phyloP scores from a whole-genome alignment of 176 grass and related monocot genomes.

The Rhynchospora breviuscula region DNA sequence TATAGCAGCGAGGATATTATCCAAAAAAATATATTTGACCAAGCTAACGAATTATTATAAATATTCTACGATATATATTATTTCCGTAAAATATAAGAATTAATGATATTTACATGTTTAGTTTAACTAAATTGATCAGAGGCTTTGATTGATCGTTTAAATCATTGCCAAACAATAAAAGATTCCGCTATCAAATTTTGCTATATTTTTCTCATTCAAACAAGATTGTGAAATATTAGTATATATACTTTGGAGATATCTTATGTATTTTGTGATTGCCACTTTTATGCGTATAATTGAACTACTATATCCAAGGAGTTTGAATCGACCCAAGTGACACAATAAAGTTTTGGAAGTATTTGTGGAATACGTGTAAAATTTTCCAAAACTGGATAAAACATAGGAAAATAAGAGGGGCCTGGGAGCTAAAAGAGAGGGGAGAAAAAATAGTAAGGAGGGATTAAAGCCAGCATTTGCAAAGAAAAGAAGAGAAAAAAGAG shows the following conservation, averaged over 20 bases:
- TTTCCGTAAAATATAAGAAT: too few relatives aligned
- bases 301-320: not conserved
- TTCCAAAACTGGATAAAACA: slow-evolving; percentile 7
- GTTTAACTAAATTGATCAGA: too few relatives aligned
- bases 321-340: not conserved
- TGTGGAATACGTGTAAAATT: slow-evolving; percentile 13
- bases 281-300: not conserved
- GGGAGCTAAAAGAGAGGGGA: not conserved
- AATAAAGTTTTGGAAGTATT: slow-evolving; percentile 4
- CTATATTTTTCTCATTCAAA: not conserved
- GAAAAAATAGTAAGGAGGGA: slow-evolving; percentile 19
- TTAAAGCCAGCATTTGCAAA: slow-evolving; percentile 14
- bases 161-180: too few relatives aligned
- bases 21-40: not conserved
- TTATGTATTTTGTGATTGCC: not conserved
- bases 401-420: too few relatives aligned
- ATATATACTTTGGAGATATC: not conserved
- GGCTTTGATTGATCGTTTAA: too few relatives aligned
- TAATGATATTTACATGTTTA: too few relatives aligned
- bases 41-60: not conserved
- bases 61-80: too few relatives aligned
- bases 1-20: not conserved
- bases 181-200: too few relatives aligned
- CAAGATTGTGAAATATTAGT: not conserved
- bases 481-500: not conserved